Evolutionary conservation across 306 rosid species (phyloP), one percentile per base, ranked within the genome.

Genomic region (Vicia sativa): DNA sequence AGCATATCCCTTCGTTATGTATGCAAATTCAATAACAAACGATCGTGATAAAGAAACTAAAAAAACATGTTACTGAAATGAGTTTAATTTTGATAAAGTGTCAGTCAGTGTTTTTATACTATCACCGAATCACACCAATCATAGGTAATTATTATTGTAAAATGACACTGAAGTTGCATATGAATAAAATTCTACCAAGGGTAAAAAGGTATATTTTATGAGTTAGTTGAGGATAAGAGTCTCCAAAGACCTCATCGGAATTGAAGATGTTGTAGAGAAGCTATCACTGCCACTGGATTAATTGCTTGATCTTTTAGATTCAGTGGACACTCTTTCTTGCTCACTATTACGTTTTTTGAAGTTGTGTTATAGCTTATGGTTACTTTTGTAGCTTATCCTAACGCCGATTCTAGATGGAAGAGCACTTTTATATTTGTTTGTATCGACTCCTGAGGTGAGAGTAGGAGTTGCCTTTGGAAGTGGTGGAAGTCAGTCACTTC

Each of bases 401-500:
- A 82, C 76, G 73, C 97, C 99, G 2, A 78, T 95, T 75, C 82
- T 95, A 67, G 86, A 87, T 46, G 99, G 99, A 73, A 90, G 73
- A 78, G 92, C 86, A 9, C 73, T 95, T 70, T 67, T 90, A 65
- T 95, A 87, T 84, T 90, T 97, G 13, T 90, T 95, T 76, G 74
- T 90, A 42, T 84, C 91, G 8, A 68, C 79, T 74, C 99, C 99
- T 61, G 97, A 90, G 79, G 95, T 95, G 79, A 80, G 97, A 82
- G 78, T 90, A 56, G 99, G 97, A 65, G 56, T 95, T 70, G 99
- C 97, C 77, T 90, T 95, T 75, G 99, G 99, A 77, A 95, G 99
- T 50, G 99, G 96, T 15, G 96, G 91, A 67, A 90, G 97, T 85
- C 97, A 95, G 65, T 79, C 97, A 15, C 79, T 90, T 78, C 99